Evolutionary conservation across 2,329 filamentous ascomycete genomes (phyloP), one percentile per base, ranked within the genome.

Genomic region (Apiospora marii): DNA sequence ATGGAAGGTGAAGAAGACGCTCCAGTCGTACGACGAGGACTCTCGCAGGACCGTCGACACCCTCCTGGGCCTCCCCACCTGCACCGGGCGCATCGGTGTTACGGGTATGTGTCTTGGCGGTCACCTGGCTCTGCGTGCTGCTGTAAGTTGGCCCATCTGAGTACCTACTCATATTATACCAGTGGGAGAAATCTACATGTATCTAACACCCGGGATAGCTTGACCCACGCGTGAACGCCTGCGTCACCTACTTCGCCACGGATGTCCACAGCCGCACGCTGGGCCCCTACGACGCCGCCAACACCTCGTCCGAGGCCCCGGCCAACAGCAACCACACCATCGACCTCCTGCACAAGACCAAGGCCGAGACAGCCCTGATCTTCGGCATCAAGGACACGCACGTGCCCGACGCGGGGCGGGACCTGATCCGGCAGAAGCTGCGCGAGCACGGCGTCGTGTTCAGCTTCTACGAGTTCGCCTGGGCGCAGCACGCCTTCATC

Each of bases 81-180:
- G 95, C 83, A 97, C 91, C 74, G 95, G 95, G 69, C 88, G 90
- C 48, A 89, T 98, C 76, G 94, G 94, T 67, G 86, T 92, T 5
- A 95, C 93, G 16, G 94, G 94, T 74, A 98, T 98, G 95, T 98
- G 95, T 82, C 90, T 98, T 1, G 96, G 96, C 70, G 95, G 96
- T 1, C 96, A 98, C 80, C 89, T 98, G 24, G 94, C 91, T 71
- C 82, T 90, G 68, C 93, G 82, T 71, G 87, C 88, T 61, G 85
- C 84, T 74, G 88, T 89, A 84, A 73, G 86, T 81, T 61, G 4
- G 10, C 19, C 30, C n/a, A 61, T n/a, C 8, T 41, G 30, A 16
- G 22, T 22, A 7, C 8, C 46, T n/a, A 12, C 7, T 10, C 44
- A 30, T 37, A 16, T 10, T 22, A 49, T 19, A 16, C 14, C 3